Conservation (phyloP, 805 yeast genomes). For the Cyberlindnera maclurae region DNA sequence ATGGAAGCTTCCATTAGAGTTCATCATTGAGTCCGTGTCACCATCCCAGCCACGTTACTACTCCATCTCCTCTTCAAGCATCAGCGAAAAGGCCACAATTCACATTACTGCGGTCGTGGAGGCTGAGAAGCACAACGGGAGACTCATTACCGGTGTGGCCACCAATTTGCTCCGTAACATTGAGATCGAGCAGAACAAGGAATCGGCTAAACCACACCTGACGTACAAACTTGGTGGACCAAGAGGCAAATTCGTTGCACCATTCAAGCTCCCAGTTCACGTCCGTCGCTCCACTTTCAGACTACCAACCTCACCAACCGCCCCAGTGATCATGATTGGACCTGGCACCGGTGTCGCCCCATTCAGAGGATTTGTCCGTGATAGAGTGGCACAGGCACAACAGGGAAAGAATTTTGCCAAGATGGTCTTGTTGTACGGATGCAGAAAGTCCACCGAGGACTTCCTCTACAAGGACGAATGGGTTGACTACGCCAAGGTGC, state of each 20-base stretch:
- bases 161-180: slow-evolving; percentile 80
- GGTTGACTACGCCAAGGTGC: slow-evolving; percentile 58
- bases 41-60: slow-evolving; percentile 91
- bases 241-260: slow-evolving; percentile 36
- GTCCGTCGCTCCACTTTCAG: slow-evolving; percentile 93
- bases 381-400: slow-evolving; percentile 55
- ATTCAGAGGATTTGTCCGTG: slow-evolving; percentile 90
- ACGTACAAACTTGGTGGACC: slow-evolving; percentile 82
- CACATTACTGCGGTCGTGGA: slow-evolving; percentile 93
- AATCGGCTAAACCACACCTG: slow-evolving; percentile 36
- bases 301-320: slow-evolving; percentile 75
- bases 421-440: slow-evolving; percentile 77
- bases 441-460: slow-evolving; percentile 74
- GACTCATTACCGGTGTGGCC: slow-evolving; percentile 63
- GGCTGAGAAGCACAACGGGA: slow-evolving; percentile 23
- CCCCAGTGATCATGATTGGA: slow-evolving; percentile 88
- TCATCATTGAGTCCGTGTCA: slow-evolving; percentile 73
- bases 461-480: slow-evolving; percentile 86
- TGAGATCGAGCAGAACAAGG: slow-evolving; percentile 50
- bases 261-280: slow-evolving; percentile 74
- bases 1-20: slow-evolving; percentile 87
- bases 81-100: slow-evolving; percentile 64
- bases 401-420: slow-evolving; percentile 55
- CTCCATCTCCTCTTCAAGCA: slow-evolving; percentile 88
- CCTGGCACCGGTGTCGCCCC: slow-evolving; percentile 99